phyloP scores from a whole-genome alignment of 352 stramenopile genomes.

The Globisporangium spinosum region DNA sequence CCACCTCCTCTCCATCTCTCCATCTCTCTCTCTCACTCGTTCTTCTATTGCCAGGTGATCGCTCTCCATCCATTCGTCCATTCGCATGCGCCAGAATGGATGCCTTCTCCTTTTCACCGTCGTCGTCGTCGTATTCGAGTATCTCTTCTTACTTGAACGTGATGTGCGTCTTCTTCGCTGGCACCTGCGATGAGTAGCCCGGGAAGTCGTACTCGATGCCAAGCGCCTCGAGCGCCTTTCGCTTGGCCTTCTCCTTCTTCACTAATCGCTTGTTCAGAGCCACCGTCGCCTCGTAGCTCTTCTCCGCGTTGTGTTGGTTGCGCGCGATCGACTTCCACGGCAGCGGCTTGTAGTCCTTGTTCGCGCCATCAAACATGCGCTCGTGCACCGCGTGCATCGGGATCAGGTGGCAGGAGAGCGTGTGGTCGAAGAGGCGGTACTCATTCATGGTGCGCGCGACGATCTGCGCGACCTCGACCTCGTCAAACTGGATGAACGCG shows the following conservation, averaged over 20 bases:
- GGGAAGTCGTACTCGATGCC: slow-evolving; percentile 87
- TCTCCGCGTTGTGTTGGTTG: slow-evolving; percentile 76
- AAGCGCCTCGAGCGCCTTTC: slow-evolving; percentile 62
- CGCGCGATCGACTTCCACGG: slow-evolving; percentile 65
- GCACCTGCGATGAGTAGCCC: slow-evolving; percentile 61
- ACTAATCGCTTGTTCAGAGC: slow-evolving; percentile 70
- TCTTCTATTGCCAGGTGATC: slow-evolving; percentile 8
- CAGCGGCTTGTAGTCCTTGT: slow-evolving; percentile 79
- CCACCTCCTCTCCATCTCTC: background rate
- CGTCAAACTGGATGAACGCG: slow-evolving; percentile 95
- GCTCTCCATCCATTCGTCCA: background rate
- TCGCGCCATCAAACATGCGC: slow-evolving; percentile 83
- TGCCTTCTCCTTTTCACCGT: background rate
- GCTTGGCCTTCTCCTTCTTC: slow-evolving; percentile 74
- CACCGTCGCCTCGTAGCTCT: slow-evolving; percentile 72
- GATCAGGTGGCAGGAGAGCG: slow-evolving; percentile 92
- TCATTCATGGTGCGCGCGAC: slow-evolving; percentile 94
- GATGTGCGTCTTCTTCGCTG: slow-evolving; percentile 77
- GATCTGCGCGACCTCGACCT: slow-evolving; percentile 90
- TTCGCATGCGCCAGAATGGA: background rate
- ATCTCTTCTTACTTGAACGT: slow-evolving; percentile 42
- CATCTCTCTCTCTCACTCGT: background rate
- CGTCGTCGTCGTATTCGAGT: slow-evolving; percentile 7
- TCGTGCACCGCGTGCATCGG: slow-evolving; percentile 85
- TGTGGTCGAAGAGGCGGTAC: slow-evolving; percentile 93